Base-by-base conservation (phyloP, 2,329 filamentous ascomycete species). In the Fusarium sp. region DNA sequence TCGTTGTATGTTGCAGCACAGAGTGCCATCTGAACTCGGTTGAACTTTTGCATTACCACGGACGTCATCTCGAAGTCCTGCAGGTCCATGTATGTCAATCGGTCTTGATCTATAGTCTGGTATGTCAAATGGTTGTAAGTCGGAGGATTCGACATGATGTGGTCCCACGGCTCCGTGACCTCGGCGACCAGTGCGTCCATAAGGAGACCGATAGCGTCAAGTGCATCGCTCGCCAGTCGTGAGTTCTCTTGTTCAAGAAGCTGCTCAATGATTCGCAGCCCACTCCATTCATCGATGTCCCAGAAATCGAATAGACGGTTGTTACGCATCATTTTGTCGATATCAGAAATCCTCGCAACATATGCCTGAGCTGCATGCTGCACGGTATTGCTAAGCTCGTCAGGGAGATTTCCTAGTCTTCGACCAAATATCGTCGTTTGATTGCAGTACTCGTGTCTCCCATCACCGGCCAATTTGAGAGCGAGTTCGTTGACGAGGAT, bases 401-500 rank as follows among this genome's bases (percentile, higher is more conserved):
- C 87, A 12, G 85, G 84, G 4, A 88, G 71, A 13, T 81, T 74
- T 4, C 84, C 83, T n/a, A 81, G 72, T 12, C 76, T 78, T 30
- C 88, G 84, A 39, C 86, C 84, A 73, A 82, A 86, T 45, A 79
- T 62, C 31, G 79, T 79, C 42, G 76, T 78, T 26, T 76, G 62
- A 53, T 65, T 48, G 43, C 41, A 28, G 7, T 21, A 48, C 43
- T 13, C 23, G 51, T 19, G 25, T 52, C 31, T 18, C 49, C 50
- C 10, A 31, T 34, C 18, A 16, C 48, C 58, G 10, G 81, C 78
- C 25, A 81, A 75, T 42, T 80, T 81, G 14, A 91, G 73, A 6
- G 89, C 89, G 53, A 86, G 82, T 72, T 92, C 90, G 19, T 85
- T 88, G 23, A 91, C 89, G 7, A 92, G 81, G 26, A 90, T 84